These are phyloP conservation scores for Mycena alexandri DNA, from an alignment of 768 basidiomycete species.

Conservation along the genomic window DNA sequence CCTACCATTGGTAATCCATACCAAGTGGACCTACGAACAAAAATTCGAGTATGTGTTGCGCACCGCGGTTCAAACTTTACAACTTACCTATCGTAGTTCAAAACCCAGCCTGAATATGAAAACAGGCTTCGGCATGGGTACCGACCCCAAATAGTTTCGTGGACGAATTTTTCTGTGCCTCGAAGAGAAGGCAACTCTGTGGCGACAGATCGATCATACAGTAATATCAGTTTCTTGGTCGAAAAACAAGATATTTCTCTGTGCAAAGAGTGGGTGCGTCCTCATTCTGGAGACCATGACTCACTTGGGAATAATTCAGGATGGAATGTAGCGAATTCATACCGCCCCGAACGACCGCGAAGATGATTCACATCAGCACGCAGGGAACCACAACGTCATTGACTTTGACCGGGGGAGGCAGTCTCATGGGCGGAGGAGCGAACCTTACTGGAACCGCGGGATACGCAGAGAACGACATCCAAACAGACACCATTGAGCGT, in stretches of 20 bases:
- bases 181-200: not conserved
- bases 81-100: not conserved
- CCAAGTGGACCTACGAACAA: not conserved
- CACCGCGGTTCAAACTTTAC: too few species aligned
- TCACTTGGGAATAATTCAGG: too few species aligned
- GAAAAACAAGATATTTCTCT: not conserved
- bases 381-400: too few species aligned
- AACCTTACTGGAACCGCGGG: too few species aligned
- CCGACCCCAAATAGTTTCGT: not conserved
- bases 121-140: not conserved
- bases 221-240: not conserved
- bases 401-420: too few species aligned
- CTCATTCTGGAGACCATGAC: too few species aligned
- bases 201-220: not conserved
- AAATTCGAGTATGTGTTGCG: not conserved
- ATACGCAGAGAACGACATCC: too few species aligned
- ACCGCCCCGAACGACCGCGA: too few species aligned
- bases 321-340: slow-evolving; percentile 8
- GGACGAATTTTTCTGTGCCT: not conserved
- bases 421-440: too few species aligned
- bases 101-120: not conserved
- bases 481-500: too few species aligned
- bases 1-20: not conserved
- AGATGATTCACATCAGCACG: too few species aligned
- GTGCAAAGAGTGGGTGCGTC: not conserved